Percentiles rank a stretch among this genome's conserved stretches.
phyloP scores from a whole-genome alignment of 352 stramenopile genomes.

The Pythium dissimile region DNA sequence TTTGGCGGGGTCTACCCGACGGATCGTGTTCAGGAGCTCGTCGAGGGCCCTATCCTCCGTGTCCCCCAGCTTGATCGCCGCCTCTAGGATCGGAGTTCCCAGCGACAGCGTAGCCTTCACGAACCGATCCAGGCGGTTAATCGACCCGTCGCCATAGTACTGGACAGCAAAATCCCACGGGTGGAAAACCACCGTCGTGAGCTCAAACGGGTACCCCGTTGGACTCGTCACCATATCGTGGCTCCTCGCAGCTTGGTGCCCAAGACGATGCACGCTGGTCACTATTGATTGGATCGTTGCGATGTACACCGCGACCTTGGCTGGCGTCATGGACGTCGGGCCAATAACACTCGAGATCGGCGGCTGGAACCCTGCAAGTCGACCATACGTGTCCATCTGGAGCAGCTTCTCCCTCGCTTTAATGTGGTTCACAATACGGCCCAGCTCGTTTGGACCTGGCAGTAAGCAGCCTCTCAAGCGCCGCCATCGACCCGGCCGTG shows the following conservation, averaged over 20 bases:
- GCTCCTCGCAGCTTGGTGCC: not conserved
- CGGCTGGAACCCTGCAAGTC: not conserved
- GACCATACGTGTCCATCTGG: not conserved
- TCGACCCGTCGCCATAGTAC: not conserved
- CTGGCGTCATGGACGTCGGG: not conserved
- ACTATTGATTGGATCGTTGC: not conserved
- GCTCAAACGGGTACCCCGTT: slow-evolving; percentile 8
- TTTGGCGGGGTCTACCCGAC: not conserved
- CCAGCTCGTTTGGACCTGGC: not conserved
- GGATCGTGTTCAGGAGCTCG: not conserved
- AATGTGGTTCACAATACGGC: not conserved
- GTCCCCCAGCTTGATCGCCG: not conserved
- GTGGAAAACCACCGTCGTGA: slow-evolving; percentile 2
- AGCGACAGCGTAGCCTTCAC: not conserved
- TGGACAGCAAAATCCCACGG: slow-evolving; percentile 1
- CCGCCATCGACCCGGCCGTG: slow-evolving; percentile 8
- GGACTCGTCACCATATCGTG: not conserved
- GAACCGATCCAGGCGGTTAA: not conserved
- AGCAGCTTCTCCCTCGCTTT: not conserved
- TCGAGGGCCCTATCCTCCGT: not conserved
- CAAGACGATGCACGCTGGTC: not conserved
- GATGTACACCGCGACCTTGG: not conserved
- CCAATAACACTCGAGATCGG: slow-evolving; percentile 9
- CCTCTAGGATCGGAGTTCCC: not conserved
- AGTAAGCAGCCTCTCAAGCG: not conserved